Evolutionary conservation across 805 yeast genomes (phyloP), one percentile per base, ranked within the genome.

Genomic region (Lipomyces japonicus): DNA sequence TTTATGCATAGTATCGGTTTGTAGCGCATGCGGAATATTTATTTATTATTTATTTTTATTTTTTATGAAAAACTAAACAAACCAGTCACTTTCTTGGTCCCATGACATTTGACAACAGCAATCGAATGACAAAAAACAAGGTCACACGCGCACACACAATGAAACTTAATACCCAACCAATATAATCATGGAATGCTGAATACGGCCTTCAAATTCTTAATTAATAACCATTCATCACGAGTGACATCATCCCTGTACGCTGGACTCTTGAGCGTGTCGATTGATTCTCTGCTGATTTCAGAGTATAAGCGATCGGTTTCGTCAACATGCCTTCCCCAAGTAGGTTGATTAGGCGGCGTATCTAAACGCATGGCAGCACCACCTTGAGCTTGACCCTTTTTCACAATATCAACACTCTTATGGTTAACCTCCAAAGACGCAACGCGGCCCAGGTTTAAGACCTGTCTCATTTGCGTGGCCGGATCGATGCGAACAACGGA

Each of bases 361-460:
- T 93, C 98, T 65, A 93, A 77, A 75, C 98, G 82, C 85, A 93
- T 86, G 56, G 99, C 98, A 57, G 91, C 97, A 79, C 99, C 99
- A 24, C 96, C 97, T 61, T 85, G 79, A 10, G 97, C 87, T 71
- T 86, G 95, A 40, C 97, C 96, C 77, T 87, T 93, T 74, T 88
- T 86, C 41, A 90, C 95, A 26, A 74, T 69, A 49, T 79, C 86
- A 25, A 75, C 76, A 31, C 96, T 72, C 70, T 86, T 86, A 74
- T 93, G 98, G 72, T 91, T 95, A 45, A 93, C 96, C 73, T 93
- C 97, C 68, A 93, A 75, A n/a, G 96, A 86, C 18, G 75, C 81
- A 48, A 93, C 97, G 64, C 79, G 84, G 71, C 99, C 99, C 51
- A 93, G 74, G 10, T 73, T 65, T 52, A 88, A 74, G 61, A 84